Conservation (phyloP, 352 stramenopile species). For the Salisapilia sapeloensis region DNA sequence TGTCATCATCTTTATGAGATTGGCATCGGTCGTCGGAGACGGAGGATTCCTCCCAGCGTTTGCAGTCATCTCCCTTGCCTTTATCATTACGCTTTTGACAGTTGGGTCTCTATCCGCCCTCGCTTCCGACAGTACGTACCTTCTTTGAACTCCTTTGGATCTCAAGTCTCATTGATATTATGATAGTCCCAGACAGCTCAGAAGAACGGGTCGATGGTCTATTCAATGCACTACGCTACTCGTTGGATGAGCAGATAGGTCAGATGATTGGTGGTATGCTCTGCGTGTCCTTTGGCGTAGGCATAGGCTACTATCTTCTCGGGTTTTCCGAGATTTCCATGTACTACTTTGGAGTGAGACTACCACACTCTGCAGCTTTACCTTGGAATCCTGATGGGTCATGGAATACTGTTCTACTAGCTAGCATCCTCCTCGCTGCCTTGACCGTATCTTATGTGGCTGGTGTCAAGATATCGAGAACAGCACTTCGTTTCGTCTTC, state of each 20-base stretch:
- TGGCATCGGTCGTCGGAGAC: conserved; percentile 18
- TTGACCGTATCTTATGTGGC: conserved; percentile 6
- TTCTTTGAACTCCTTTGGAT: too few relatives aligned
- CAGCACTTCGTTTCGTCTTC: conserved; percentile 14
- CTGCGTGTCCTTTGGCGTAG: conserved; percentile 16
- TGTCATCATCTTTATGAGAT: conserved; percentile 34
- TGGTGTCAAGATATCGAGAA: conserved; percentile 6
- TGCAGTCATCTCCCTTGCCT: conserved; percentile 11
- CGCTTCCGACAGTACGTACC: conserved; percentile 10
- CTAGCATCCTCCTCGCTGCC: conserved; percentile 10
- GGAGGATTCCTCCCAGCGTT: conserved; percentile 10
- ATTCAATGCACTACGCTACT: conserved; percentile 9
- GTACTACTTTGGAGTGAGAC: conserved; percentile 16
- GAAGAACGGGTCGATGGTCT: conserved; percentile 7
- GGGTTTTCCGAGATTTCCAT: conserved; percentile 27
- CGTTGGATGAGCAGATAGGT: conserved; percentile 12
- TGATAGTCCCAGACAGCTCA: too few relatives aligned
- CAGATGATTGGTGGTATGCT: conserved; percentile 18
- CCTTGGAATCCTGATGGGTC: conserved; percentile 18
- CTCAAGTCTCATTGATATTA: too few relatives aligned
- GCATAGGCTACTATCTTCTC: conserved; percentile 23
- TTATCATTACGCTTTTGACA: conserved; percentile 21
- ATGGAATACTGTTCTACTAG: conserved; percentile 10
- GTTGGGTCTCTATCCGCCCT: conserved; percentile 29
- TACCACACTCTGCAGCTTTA: conserved; percentile 5